Evolutionary conservation across 192 early-diverging fungal genomes (phyloP).

Genomic region (Gaertneriomyces semiglobifer): DNA sequence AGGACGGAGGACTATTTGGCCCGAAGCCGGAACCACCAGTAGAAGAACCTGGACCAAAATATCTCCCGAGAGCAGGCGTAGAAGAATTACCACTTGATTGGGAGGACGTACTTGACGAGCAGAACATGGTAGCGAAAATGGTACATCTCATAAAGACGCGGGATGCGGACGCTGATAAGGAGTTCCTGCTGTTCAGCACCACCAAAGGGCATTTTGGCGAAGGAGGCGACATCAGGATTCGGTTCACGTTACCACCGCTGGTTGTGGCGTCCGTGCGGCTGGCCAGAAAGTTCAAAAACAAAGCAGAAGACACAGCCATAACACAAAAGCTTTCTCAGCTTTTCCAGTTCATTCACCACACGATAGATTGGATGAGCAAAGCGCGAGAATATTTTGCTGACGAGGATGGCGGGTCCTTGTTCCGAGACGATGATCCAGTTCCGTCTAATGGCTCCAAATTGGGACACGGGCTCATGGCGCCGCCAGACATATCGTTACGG

Average conservation of each 20-base stretch:
- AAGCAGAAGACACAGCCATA: slow-evolving; percentile 26
- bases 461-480: slow-evolving; percentile 37
- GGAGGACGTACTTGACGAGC: slow-evolving; percentile 90
- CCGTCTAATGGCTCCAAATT: slow-evolving; percentile 30
- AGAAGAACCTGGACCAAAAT: slow-evolving; percentile 27
- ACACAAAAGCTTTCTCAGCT: slow-evolving; percentile 59
- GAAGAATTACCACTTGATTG: slow-evolving; percentile 63
- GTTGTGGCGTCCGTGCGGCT: slow-evolving; percentile 67
- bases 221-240: slow-evolving; percentile 84
- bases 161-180: slow-evolving; percentile 67
- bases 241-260: slow-evolving; percentile 89
- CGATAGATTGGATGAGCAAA: slow-evolving; percentile 66
- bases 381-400: slow-evolving; percentile 45
- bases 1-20: slow-evolving; percentile 64
- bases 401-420: slow-evolving; percentile 34
- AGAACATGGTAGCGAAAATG: slow-evolving; percentile 75
- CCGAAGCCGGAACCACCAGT: slow-evolving; percentile 26
- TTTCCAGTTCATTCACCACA: slow-evolving; percentile 86
- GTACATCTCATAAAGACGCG: slow-evolving; percentile 43
- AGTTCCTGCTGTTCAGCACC: slow-evolving; percentile 74
- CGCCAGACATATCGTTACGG: slow-evolving; percentile 64
- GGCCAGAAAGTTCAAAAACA: slow-evolving; percentile 43
- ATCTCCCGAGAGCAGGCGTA: slow-evolving; percentile 19
- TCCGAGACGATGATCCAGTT: slow-evolving; percentile 34
- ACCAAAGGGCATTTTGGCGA: slow-evolving; percentile 83